Percentiles rank a stretch among this genome's conserved stretches.
phyloP scores from a whole-genome alignment of 2,329 filamentous ascomycete genomes.

The Elsinoe arachidis region DNA sequence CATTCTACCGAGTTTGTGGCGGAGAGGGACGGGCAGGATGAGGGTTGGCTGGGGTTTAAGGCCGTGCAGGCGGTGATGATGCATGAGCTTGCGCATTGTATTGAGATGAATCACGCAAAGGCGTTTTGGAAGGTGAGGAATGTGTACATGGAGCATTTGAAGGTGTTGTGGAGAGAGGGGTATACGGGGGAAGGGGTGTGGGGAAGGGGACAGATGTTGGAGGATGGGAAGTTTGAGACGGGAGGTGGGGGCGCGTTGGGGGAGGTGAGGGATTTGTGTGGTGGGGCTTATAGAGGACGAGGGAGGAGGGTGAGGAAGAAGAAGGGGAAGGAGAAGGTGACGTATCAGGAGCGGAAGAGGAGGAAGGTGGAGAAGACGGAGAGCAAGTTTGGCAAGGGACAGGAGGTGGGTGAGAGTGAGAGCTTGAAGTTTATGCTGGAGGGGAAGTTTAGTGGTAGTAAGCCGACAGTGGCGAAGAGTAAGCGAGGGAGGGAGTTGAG shows the following conservation, averaged over 20 bases:
- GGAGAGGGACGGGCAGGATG: constrained; percentile 31
- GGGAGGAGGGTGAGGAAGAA: constrained; percentile 46
- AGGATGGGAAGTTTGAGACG: constrained; percentile 48
- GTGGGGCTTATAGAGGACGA: constrained; percentile 63
- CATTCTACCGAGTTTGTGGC: constrained; percentile 5
- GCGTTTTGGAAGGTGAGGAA: constrained; percentile 76
- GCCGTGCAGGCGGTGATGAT: constrained; percentile 95
- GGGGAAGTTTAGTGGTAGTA: constrained; percentile 52
- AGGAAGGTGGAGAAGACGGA: constrained; percentile 67
- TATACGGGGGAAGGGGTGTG: constrained; percentile 80
- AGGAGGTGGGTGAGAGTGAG: constrained; percentile 61
- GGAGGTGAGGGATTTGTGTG: constrained; percentile 49
- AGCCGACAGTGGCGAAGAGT: constrained; percentile 66
- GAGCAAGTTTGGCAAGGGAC: constrained; percentile 70
- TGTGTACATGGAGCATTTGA: constrained; percentile 62
- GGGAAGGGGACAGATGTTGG: constrained; percentile 60
- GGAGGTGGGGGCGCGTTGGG: constrained; percentile 11
- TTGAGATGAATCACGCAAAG: constrained; percentile 82
- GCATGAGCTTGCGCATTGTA: constrained; percentile 80
- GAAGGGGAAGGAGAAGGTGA: constrained; percentile 44
- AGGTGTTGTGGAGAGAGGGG: constrained; percentile 55
- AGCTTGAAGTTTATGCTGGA: constrained; percentile 57
- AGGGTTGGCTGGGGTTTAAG: constrained; percentile 66
- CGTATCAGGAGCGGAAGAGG: constrained; percentile 60
- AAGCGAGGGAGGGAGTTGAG: constrained; percentile 65